A percentile compares a stretch with the other conserved stretches of the same genome.
These are phyloP conservation scores for Trichoderma sp. DNA, from an alignment of 2,329 filamentous ascomycete genomes.

Conservation along the genomic window DNA sequence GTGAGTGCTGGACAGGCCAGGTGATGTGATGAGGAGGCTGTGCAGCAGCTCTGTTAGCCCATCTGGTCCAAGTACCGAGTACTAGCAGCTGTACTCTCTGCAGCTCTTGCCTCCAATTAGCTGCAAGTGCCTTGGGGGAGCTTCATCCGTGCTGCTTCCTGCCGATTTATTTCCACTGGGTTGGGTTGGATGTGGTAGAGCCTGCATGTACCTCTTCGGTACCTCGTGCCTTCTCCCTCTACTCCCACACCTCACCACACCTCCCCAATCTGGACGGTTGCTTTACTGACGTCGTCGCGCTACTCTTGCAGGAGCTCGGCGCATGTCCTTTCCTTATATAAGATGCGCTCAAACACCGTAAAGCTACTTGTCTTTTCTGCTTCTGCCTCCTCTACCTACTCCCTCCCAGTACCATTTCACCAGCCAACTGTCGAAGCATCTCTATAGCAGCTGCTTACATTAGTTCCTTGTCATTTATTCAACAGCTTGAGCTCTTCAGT, in stretches of 20 bases:
- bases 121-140: neutral
- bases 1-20: constrained; percentile 11
- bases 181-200: no score
- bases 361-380: neutral
- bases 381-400: neutral
- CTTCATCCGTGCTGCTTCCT: neutral
- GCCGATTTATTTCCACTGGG: neutral
- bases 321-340: constrained; percentile 11
- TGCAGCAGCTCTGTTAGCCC: constrained; percentile 9
- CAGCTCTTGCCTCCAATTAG: neutral
- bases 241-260: neutral
- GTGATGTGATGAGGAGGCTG: constrained; percentile 21
- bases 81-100: neutral
- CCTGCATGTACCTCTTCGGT: neutral
- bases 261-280: neutral
- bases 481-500: neutral
- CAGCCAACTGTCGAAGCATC: neutral
- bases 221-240: neutral
- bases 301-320: neutral
- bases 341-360: constrained; percentile 10
- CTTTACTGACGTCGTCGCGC: constrained; percentile 1
- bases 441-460: neutral
- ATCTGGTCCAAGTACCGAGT: neutral
- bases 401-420: neutral
- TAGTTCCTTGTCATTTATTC: neutral